Percentiles rank a stretch among this genome's conserved stretches.
phyloP scores from a whole-genome alignment of 208 protist genomes.

The Plasmodiophora brassicae region DNA sequence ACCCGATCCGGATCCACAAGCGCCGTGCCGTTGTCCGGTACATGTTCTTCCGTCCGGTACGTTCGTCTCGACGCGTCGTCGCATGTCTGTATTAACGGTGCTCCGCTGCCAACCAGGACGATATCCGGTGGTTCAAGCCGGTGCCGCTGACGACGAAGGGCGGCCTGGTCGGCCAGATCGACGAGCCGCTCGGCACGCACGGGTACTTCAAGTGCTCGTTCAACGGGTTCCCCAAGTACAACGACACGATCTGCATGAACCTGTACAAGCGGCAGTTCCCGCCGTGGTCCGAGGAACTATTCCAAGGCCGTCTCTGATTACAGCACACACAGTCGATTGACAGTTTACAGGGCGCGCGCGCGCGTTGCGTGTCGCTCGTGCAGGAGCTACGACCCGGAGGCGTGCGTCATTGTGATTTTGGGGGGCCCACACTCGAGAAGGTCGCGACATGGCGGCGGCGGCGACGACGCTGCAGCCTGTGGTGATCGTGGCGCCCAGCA shows the following conservation, averaged over 20 bases:
- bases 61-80: no score
- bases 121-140: slow-evolving; percentile 91
- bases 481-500: no score
- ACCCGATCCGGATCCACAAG: slow-evolving; percentile 70
- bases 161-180: slow-evolving; percentile 85
- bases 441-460: no score
- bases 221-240: slow-evolving; percentile 82
- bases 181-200: slow-evolving; percentile 90
- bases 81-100: no score
- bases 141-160: slow-evolving; percentile 90
- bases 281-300: not conserved
- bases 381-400: no score
- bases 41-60: slow-evolving; percentile 75
- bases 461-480: no score
- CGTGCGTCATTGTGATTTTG: no score
- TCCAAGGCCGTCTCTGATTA: not conserved
- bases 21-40: slow-evolving; percentile 75
- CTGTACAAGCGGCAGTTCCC: slow-evolving; percentile 93
- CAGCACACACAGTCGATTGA: no score
- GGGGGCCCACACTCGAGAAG: no score
- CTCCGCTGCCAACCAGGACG: no score
- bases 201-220: slow-evolving; percentile 90
- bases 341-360: no score
- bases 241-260: slow-evolving; percentile 93
- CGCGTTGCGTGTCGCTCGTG: no score